These are phyloP conservation scores for Botrytis medusae DNA, from an alignment of 2,329 filamentous ascomycete genomes.

Conservation along the genomic window DNA sequence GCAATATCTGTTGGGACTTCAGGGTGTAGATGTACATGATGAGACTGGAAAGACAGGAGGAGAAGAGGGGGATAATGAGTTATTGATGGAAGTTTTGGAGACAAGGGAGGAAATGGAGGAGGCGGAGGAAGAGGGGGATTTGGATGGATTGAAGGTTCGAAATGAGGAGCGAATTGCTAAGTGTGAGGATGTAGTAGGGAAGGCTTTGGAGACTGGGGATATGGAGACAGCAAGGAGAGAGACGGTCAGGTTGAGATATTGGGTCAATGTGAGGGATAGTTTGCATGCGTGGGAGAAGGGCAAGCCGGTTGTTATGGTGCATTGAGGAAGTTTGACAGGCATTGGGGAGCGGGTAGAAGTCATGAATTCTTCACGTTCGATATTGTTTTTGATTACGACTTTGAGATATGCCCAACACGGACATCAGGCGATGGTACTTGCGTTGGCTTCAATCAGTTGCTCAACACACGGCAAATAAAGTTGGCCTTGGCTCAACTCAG, in stretches of 20 bases:
- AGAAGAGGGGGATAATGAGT: constrained; percentile 62
- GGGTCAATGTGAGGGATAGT: constrained; percentile 82
- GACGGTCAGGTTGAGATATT: constrained; percentile 80
- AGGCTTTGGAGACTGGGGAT: constrained; percentile 66
- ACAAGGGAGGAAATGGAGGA: constrained; percentile 74
- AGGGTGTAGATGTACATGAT: constrained; percentile 66
- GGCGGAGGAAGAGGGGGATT: constrained; percentile 64
- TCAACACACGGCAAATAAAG: no score
- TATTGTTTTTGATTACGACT: background rate
- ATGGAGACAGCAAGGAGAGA: constrained; percentile 66
- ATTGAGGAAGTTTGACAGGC: constrained; percentile 39
- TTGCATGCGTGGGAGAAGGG: constrained; percentile 83
- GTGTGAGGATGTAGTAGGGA: constrained; percentile 62
- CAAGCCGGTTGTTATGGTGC: constrained; percentile 54
- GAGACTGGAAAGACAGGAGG: constrained; percentile 67
- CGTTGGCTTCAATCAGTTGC: no score
- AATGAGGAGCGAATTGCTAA: constrained; percentile 68
- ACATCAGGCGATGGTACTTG: background rate
- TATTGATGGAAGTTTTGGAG: constrained; percentile 80
- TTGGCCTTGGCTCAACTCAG: background rate
- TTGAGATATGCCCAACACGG: background rate
- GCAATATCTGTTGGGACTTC: constrained; percentile 76
- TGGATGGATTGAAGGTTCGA: constrained; percentile 56
- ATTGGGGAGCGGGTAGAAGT: background rate
- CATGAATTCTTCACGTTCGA: background rate